These are phyloP conservation scores for Acanthochlamys bracteata DNA, from an alignment of 106 monocot genomes.

Conservation along the genomic window DNA sequence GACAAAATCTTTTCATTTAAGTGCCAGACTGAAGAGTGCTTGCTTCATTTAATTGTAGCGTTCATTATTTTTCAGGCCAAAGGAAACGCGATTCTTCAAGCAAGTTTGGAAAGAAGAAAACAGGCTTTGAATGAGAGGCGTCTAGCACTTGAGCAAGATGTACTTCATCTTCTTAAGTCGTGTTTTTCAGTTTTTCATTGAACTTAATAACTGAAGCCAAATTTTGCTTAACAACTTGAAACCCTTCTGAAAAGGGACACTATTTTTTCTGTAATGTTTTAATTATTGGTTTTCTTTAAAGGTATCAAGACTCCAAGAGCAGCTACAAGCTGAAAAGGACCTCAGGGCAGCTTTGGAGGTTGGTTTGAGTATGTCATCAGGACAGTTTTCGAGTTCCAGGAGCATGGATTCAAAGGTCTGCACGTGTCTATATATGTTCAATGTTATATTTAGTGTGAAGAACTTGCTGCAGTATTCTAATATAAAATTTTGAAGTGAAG, in stretches of 20 bases:
- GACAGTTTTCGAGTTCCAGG: slow-evolving; percentile 76
- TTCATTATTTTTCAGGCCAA: slow-evolving; percentile 61
- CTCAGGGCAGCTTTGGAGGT: slow-evolving; percentile 97
- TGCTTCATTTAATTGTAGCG: slow-evolving; percentile 6
- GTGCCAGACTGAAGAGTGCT: not conserved
- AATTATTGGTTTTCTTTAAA: slow-evolving; percentile 10
- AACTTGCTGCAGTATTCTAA: slow-evolving; percentile 3
- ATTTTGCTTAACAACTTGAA: too few species aligned
- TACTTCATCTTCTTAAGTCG: slow-evolving; percentile 15
- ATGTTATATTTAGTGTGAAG: not conserved
- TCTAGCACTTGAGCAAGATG: slow-evolving; percentile 96
- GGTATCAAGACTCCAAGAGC: slow-evolving; percentile 95
- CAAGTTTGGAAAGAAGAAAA: slow-evolving; percentile 98
- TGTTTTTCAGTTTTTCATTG: too few species aligned
- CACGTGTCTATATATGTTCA: not conserved
- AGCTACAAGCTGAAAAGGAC: slow-evolving; percentile 93
- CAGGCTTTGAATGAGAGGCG: slow-evolving; percentile 97
- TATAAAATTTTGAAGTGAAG: slow-evolving; percentile 29
- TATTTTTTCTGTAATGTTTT: too few species aligned
- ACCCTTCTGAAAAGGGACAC: too few species aligned
- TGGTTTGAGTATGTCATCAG: slow-evolving; percentile 95
- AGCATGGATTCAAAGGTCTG: slow-evolving; percentile 87
- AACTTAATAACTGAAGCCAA: too few species aligned
- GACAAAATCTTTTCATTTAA: not conserved
- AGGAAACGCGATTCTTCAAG: slow-evolving; percentile 97